Conservation (phyloP, 2,329 filamentous ascomycete species). For the Amesomyces nigricolor region DNA sequence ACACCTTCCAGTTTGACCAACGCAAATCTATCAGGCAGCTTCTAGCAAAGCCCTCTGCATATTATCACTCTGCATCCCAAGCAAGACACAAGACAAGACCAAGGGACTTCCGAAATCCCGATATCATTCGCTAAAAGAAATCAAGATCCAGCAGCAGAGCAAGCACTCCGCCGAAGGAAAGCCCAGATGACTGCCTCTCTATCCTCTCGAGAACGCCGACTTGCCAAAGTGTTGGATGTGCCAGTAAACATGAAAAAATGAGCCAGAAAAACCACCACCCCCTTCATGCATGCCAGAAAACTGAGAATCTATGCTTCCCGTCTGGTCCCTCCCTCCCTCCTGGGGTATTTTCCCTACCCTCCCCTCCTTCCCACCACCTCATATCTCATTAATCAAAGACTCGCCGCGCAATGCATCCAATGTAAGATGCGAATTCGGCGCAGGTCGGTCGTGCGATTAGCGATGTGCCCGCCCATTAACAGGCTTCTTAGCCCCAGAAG, state of each 20-base stretch:
- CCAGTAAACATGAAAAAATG: constrained; percentile 13
- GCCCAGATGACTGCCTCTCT: constrained; percentile 24
- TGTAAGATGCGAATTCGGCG: no score
- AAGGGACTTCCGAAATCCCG: constrained; percentile 5
- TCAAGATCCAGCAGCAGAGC: constrained; percentile 8
- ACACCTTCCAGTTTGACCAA: no score
- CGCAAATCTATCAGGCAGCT: no score
- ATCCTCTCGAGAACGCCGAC: constrained; percentile 26
- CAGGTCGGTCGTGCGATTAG: background rate
- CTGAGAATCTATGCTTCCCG: constrained; percentile 13
- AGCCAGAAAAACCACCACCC: constrained; percentile 7
- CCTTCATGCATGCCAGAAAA: constrained; percentile 21
- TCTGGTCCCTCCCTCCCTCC: background rate
- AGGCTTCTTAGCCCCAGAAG: background rate
- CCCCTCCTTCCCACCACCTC: background rate
- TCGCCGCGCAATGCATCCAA: background rate
- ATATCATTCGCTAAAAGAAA: constrained; percentile 18
- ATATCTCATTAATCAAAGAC: constrained; percentile 12
- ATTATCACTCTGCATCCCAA: background rate
- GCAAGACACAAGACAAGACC: background rate
- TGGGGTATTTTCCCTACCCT: constrained; percentile 18
- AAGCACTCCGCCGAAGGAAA: constrained; percentile 12
- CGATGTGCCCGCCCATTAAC: background rate
- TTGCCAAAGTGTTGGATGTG: constrained; percentile 16
- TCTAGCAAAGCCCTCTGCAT: no score